Base-by-base conservation (phyloP, 371 early-diverging fungal genomes). In the Mortierella sp. region DNA sequence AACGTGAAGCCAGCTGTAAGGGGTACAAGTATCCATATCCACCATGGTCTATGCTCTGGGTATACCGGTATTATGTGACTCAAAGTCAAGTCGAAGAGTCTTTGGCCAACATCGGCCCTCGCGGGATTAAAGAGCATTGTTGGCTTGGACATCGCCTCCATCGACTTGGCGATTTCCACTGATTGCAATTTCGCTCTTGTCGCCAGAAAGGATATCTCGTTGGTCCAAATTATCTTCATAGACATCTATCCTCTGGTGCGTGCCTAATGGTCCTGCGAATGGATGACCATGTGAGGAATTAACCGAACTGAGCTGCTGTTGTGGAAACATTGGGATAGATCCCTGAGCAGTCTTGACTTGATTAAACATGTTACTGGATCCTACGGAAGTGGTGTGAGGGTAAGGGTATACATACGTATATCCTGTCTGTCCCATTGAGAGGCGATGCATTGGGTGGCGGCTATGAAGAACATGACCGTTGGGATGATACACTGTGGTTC, bases 391-490 rank as follows among this genome's bases (percentile, higher is more conserved):
- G 26, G 35, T 63, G 26, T 35, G 66, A 11, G 43, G 62, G 18
- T 66, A 61, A 43, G 62, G 52, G n/a, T 71, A 40, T 9, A 59
- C 65, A 49, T 58, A 60, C 16, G 57, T 18, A 22, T 72, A 72
- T 1, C 35, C 62, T 8, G 52, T 35, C 8, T 60, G 11, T 30
- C 39, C 45, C 66, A 66, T 35, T 14, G 68, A 60, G 49, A 60
- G 58, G 35, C 62, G 47, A 57, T 64, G 55, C 52, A 68, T 64
- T 4, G 52, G 43, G 47, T 64, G 68, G 11, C 68, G 68, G 14
- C 28, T 51, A 18, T 74, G 70, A 5, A 70, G 57, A 26, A 54
- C 43, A 52, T 63, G 64, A 22, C 64, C 64, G 20, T 70, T 64
- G 1, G 59, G 59, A 32, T 70, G 58, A 28, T 64, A 52, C 49